Evolutionary conservation across 495 filamentous ascomycete species (phyloP), one percentile per base, ranked within the genome.

Genomic region (Friedmanniomyces simplex): DNA sequence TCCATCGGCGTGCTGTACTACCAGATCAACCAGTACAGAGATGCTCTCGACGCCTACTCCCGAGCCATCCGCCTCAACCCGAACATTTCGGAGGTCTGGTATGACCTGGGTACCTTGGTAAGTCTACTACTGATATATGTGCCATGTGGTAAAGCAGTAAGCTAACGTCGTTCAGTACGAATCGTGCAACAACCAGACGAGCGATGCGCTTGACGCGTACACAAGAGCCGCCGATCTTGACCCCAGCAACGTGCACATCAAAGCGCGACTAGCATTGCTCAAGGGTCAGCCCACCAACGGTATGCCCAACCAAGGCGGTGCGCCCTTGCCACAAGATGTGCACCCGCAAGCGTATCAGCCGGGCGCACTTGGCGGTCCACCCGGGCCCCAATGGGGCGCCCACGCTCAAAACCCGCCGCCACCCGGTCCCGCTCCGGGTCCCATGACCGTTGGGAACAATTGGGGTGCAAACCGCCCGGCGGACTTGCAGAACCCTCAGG

Each of bases 51-150:
- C 79, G 93, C 93, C 59, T 99, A 99, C 73, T 96, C 90, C 63
- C 89, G 93, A 59, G 93, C 93, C 43, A 99, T 99, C 66, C 88
- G 93, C 57, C 75, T 99, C 66, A 99, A 97, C 68, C 93, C 93
- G 1, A 96, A 94, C 76, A 99, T 99, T 61, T 97, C 93, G 4
- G 93, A 99, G 70, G 93, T 99, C 41, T 99, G 93, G 93, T 99
- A 97, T 72, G 94, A 99, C 74, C 75, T 99, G 41, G 93, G 93
- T 41, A 99, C 94, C 64, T 66, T 98, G 75, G 88, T 95, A 81
- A 77, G 86, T 80, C 71, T 67, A 46, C 61, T 56, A 22, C n/a
- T 49, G 47, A 51, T 45, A 8, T 14, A 20, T 60, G 34, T 13
- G 36, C 20, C 36, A 57, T 26, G 50, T 25, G 42, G 28, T 55